Evolutionary conservation across 1,284 basidiomycete genomes (phyloP).

Genomic region (Heterobasidion irregulare): DNA sequence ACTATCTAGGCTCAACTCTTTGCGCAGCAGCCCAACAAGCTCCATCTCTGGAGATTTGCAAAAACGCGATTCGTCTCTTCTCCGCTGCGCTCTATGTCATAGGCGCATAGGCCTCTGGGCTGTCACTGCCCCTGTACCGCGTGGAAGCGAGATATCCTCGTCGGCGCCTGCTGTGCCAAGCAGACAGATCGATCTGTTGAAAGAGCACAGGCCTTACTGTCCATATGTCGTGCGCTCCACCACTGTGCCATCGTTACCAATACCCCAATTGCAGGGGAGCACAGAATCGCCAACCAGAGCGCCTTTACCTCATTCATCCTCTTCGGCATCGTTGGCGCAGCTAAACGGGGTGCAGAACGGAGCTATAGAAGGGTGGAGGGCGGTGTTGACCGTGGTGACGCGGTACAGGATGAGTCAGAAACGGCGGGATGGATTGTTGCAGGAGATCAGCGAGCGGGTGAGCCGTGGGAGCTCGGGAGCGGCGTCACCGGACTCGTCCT

Average conservation of each 20-base stretch:
- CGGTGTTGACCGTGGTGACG: conserved; percentile 54
- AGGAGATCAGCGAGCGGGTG: conserved; percentile 8
- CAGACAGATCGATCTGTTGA: conserved; percentile 61
- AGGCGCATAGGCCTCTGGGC: conserved; percentile 72
- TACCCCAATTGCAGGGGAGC: conserved; percentile 16
- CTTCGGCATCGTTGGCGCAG: conserved; percentile 17
- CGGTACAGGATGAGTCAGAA: conserved; percentile 55
- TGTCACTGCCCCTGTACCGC: conserved; percentile 29
- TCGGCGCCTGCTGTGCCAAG: conserved; percentile 21
- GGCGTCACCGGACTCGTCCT: background rate
- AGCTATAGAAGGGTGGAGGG: conserved; percentile 70
- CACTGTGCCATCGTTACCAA: conserved; percentile 48
- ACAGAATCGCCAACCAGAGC: conserved; percentile 9
- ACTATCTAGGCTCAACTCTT: conserved; percentile 3
- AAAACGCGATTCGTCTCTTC: conserved; percentile 38
- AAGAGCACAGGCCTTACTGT: conserved; percentile 75
- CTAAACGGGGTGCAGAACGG: conserved; percentile 18
- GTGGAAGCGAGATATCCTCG: conserved; percentile 5
- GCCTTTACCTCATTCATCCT: conserved; percentile 15
- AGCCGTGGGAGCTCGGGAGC: background rate
- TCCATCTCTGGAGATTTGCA: conserved; percentile 5
- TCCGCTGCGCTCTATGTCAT: conserved; percentile 65
- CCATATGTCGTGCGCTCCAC: conserved; percentile 72
- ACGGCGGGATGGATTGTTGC: conserved; percentile 32
- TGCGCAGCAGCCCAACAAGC: conserved; percentile 5